phyloP scores from a whole-genome alignment of 192 early-diverging fungal species.

The Mortierella claussenii region DNA sequence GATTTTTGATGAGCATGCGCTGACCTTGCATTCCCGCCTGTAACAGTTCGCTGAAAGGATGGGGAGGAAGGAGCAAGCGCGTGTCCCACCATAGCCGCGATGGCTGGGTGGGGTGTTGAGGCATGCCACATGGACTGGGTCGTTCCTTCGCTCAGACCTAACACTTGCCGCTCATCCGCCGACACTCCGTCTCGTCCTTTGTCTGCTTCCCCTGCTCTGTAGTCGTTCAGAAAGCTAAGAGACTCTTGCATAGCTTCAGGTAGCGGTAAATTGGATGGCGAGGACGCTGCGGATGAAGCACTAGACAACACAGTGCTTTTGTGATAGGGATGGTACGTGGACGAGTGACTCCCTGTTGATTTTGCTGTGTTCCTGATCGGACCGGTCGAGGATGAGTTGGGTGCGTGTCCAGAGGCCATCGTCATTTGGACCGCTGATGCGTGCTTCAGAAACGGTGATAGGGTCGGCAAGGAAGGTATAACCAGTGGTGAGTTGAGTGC shows the following conservation, averaged over 20 bases:
- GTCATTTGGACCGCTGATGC: slow-evolving; percentile 27
- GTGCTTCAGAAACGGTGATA: slow-evolving; percentile 41
- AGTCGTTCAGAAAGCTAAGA: slow-evolving; percentile 46
- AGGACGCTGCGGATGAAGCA: slow-evolving; percentile 9
- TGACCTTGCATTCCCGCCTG: neutral
- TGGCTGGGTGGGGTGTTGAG: slow-evolving; percentile 45
- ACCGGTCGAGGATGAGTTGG: slow-evolving; percentile 16
- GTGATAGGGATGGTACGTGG: slow-evolving; percentile 34
- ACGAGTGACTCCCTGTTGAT: slow-evolving; percentile 2
- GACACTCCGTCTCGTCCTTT: neutral
- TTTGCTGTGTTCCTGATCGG: slow-evolving; percentile 19
- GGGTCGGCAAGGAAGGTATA: slow-evolving; percentile 38
- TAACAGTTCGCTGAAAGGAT: slow-evolving; percentile 25
- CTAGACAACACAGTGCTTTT: slow-evolving; percentile 9
- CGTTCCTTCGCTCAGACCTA: neutral
- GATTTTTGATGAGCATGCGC: slow-evolving; percentile 25
- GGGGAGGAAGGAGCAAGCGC: slow-evolving; percentile 33
- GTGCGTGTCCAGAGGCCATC: slow-evolving; percentile 19
- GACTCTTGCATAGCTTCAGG: slow-evolving; percentile 51
- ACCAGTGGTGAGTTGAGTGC: slow-evolving; percentile 35
- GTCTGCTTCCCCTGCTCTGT: slow-evolving; percentile 26
- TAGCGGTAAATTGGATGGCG: slow-evolving; percentile 25
- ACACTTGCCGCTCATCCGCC: neutral
- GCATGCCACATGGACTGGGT: slow-evolving; percentile 38
- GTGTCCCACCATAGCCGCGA: slow-evolving; percentile 50